Base-by-base conservation (phyloP, 108 stramenopile species). In the Cyclostephanos invisitatus region DNA sequence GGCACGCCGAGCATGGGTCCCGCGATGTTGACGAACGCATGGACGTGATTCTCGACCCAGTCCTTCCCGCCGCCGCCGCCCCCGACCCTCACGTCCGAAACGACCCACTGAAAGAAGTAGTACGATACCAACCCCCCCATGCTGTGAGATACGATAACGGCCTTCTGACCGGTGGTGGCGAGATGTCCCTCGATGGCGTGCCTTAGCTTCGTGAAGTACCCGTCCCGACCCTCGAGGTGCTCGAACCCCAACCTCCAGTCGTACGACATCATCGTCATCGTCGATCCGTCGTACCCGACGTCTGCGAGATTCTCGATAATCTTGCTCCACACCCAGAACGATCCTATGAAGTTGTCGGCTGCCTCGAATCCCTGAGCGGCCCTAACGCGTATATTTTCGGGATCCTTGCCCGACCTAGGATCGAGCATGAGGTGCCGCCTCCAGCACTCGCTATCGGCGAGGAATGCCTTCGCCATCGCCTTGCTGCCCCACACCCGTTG, bases 71-170 rank as follows among this genome's bases (percentile, higher is more conserved):
- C 91, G 2, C 89, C 90, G 15, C 90, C 90, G 10, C 89, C 91
- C 10, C 89, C 87, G 3, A 77, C 20, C 32, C 71, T 73, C 28
- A 69, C 75, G 11, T 66, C 53, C 48, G 76, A 68, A 2, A 81
- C 84, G 22, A 94, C 92, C 96, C 96, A 97, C 25, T 85, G 73
- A 55, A 94, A 85, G 66, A 97, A 97, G 71, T 91, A 94, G 60
- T 91, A 82, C 0, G 81, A 72, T 0, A 93, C 54, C 25, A 83
- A 74, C 0, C 82, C 74, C 6, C 96, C 93, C 90, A 96, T 89
- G 21, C 85, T 87, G 75, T 97, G 96, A 5, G 88, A 87, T 6
- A 91, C 62, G 18, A 97, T 32, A 0, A 95, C 86, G 22, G 85
- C 91, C 68, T 95, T 95, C 64, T 86, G 77, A 15, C 88, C 89